Evolutionary conservation across 257 asterid genomes (phyloP).

Genomic region (Pogostemon cablin): DNA sequence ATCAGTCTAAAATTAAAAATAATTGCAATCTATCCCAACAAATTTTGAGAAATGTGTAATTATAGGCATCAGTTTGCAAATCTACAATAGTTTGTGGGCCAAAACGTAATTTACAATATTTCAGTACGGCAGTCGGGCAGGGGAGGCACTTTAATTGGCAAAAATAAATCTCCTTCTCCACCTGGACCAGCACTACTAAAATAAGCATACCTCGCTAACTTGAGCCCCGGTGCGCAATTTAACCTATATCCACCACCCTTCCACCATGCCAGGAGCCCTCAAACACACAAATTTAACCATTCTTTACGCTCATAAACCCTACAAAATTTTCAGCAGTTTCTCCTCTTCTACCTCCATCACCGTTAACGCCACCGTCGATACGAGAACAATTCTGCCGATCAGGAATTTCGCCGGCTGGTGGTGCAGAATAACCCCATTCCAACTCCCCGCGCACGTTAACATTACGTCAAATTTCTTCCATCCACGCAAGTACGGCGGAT

Average conservation of each 20-base stretch:
- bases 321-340: constrained; percentile 41
- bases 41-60: neutral
- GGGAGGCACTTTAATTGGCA: constrained; percentile 14
- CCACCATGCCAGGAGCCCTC: constrained; percentile 69
- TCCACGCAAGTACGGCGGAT: constrained; percentile 36
- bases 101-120: constrained; percentile 14
- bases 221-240: constrained; percentile 53
- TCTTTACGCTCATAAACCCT: constrained; percentile 54
- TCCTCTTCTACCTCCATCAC: constrained; percentile 39
- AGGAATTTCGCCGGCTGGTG: constrained; percentile 47
- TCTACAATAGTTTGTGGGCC: constrained; percentile 12
- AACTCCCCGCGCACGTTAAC: constrained; percentile 40
- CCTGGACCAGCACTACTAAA: constrained; percentile 49
- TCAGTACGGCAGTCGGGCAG: neutral
- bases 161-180: constrained; percentile 32
- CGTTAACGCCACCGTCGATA: constrained; percentile 30
- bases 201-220: constrained; percentile 49
- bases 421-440: constrained; percentile 47
- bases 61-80: neutral
- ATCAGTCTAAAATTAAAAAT: too few relatives aligned
- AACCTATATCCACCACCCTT: constrained; percentile 35
- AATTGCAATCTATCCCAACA: neutral
- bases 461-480: constrained; percentile 19
- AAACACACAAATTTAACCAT: constrained; percentile 51
- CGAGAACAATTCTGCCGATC: constrained; percentile 30